Percentiles rank a stretch among this genome's conserved stretches.
Conservation (phyloP, 768 basidiomycete species). For the Boletus edulis region DNA sequence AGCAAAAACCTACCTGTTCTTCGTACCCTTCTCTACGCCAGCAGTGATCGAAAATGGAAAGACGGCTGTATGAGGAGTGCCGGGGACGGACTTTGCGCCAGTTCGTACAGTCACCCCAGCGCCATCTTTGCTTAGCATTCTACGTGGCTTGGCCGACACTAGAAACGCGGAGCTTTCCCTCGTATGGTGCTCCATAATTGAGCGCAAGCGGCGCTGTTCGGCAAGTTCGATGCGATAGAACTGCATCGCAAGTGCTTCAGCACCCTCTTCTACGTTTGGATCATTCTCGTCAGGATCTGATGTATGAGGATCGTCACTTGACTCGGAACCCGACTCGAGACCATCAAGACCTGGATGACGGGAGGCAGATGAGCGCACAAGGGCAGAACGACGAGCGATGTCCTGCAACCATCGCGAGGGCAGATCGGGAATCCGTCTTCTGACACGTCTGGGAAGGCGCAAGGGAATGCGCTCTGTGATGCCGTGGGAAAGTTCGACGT, state of each 20-base stretch:
- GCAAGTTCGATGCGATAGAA: slow-evolving; percentile 91
- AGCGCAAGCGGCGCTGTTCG: slow-evolving; percentile 85
- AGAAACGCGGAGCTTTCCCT: slow-evolving; percentile 42
- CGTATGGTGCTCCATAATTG: slow-evolving; percentile 89
- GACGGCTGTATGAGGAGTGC: slow-evolving; percentile 13
- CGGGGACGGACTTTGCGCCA: slow-evolving; percentile 16
- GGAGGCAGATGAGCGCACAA: slow-evolving; percentile 11
- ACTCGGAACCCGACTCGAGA: slow-evolving; percentile 33
- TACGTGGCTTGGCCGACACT: slow-evolving; percentile 8
- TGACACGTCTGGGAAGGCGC: slow-evolving; percentile 45
- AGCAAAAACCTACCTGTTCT: slow-evolving; percentile 70
- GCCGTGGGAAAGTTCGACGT: slow-evolving; percentile 72
- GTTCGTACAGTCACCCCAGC: background rate
- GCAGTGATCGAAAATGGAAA: slow-evolving; percentile 95
- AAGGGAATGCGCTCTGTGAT: slow-evolving; percentile 84
- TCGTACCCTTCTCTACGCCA: slow-evolving; percentile 89
- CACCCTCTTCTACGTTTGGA: slow-evolving; percentile 58
- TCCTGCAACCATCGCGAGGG: slow-evolving; percentile 79
- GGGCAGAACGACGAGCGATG: slow-evolving; percentile 56
- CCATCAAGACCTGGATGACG: slow-evolving; percentile 15
- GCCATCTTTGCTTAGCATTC: background rate
- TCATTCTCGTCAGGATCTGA: slow-evolving; percentile 35
- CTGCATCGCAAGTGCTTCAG: slow-evolving; percentile 84
- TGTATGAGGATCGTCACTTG: slow-evolving; percentile 31
- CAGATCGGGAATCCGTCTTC: slow-evolving; percentile 63